Percentiles rank a stretch among this genome's conserved stretches.
Evolutionary conservation across 2,329 filamentous ascomycete genomes (phyloP).

Genomic region (Penicillium polonicum): DNA sequence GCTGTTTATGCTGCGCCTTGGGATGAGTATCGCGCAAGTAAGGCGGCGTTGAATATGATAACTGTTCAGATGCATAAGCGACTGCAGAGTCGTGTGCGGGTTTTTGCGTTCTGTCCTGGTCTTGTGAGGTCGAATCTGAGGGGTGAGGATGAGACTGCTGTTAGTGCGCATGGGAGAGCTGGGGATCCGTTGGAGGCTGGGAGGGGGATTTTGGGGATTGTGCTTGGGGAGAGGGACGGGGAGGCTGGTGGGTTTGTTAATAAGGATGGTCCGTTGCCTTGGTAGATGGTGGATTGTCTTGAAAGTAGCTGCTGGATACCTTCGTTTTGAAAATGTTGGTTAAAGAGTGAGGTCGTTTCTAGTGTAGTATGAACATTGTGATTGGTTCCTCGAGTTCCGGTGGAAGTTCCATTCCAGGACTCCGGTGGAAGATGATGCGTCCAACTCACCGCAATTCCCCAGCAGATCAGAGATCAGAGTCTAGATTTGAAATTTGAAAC

Average conservation of each 20-base stretch:
- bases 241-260: constrained; percentile 32
- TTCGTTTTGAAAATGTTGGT: too few relatives aligned
- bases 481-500: neutral
- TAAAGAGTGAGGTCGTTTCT: neutral
- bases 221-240: constrained; percentile 30
- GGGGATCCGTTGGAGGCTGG: constrained; percentile 28
- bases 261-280: constrained; percentile 19
- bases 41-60: constrained; percentile 23
- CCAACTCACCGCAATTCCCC: neutral
- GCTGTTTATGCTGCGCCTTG: neutral
- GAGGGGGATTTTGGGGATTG: constrained; percentile 24
- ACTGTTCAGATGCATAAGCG: constrained; percentile 19
- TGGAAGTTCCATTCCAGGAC: neutral
- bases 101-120: constrained; percentile 30
- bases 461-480: neutral
- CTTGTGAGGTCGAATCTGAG: constrained; percentile 32
- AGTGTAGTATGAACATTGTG: too few relatives aligned
- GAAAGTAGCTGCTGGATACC: too few relatives aligned
- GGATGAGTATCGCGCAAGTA: constrained; percentile 23
- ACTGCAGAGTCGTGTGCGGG: constrained; percentile 18
- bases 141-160: constrained; percentile 25
- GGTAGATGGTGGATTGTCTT: neutral
- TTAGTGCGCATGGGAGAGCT: constrained; percentile 21
- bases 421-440: constrained; percentile 3
- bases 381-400: constrained; percentile 5